Base-by-base conservation (phyloP, 345 rosid species). In the Eucalyptus curtisii region DNA sequence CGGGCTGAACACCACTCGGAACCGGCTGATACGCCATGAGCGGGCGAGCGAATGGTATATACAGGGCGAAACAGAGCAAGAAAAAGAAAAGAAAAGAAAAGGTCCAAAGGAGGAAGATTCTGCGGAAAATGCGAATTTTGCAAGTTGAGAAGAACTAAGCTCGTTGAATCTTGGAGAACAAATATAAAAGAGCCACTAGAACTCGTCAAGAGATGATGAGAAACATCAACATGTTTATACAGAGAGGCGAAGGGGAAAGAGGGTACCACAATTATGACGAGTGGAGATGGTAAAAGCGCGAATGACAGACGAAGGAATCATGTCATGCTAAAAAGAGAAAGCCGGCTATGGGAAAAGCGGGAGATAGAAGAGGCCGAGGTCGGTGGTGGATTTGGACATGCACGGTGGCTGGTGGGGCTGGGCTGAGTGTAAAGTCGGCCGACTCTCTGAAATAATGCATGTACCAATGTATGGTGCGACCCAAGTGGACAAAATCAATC, bases 1-100 rank as follows among this genome's bases (percentile, higher is more conserved):
- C 86, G 90, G 93, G 95, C 64, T 94, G 98, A 88, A 95, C 95
- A 68, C 95, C 95, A 59, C 94, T 91, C 79, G 27, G 92, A 90
- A 90, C 93, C 55, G 71, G 94, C 85, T 94, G 96, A 93, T 91
- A 93, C 89, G 96, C 95, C 96, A 95, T 95, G 81, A 49, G 33
- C 44, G 47, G 40, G 47, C 76, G 13, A 44, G 66, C 17, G 45
- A 84, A 47, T 31, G 82, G 71, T 44, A 31, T 66, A 71, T 50
- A 55, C 86, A 66, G 57, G 57, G 88, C 84, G 84, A 64, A 49
- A 66, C 80, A 64, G 66, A 37, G 33, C 10, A 37, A 66, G 84
- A 44, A 15, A 13, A 16, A 31, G 71, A 44, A 71, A 19, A 49
- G 66, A 20, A 50, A 16, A 19, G 17, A 57, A 20, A 49, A 45